These are phyloP conservation scores for Debaryomycetaceae sp. DNA, from an alignment of 1,139 yeast species.

Conservation along the genomic window DNA sequence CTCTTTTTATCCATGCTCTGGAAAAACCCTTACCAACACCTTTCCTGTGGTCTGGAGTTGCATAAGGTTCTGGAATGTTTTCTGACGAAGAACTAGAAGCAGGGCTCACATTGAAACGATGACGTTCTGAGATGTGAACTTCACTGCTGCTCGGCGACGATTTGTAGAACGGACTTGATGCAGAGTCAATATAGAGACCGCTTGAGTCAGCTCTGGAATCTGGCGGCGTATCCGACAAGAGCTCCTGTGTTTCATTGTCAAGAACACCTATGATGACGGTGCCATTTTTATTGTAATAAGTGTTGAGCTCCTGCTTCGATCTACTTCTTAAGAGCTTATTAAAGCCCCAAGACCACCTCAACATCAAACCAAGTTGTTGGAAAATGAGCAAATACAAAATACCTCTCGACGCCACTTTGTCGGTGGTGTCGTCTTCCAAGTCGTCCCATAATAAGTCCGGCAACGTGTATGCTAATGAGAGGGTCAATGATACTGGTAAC, in stretches of 20 bases:
- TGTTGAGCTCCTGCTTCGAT: conserved; percentile 36
- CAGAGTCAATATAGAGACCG: neutral
- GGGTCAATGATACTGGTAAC: conserved; percentile 72
- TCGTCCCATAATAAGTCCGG: conserved; percentile 78
- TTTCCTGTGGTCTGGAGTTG: neutral
- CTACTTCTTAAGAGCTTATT: conserved; percentile 63
- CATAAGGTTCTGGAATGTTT: neutral
- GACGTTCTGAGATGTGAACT: neutral
- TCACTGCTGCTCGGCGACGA: neutral
- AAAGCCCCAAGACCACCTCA: conserved; percentile 93
- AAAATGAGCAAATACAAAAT: conserved; percentile 72
- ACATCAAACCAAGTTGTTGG: conserved; percentile 81
- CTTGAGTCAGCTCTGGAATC: neutral
- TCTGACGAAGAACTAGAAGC: neutral
- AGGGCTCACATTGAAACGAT: neutral
- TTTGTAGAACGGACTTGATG: neutral
- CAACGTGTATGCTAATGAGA: conserved; percentile 66
- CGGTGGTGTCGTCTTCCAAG: conserved; percentile 59
- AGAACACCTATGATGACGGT: conserved; percentile 6
- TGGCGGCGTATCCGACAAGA: neutral
- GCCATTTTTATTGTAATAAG: conserved; percentile 18
- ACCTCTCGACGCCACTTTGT: conserved; percentile 77
- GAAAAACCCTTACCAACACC: neutral
- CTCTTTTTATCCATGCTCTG: neutral
- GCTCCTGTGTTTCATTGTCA: conserved; percentile 7